A percentile compares a stretch with the other conserved stretches of the same genome.
These are phyloP conservation scores for Alternaria gansuensis DNA, from an alignment of 2,329 filamentous ascomycete genomes.

Conservation along the genomic window DNA sequence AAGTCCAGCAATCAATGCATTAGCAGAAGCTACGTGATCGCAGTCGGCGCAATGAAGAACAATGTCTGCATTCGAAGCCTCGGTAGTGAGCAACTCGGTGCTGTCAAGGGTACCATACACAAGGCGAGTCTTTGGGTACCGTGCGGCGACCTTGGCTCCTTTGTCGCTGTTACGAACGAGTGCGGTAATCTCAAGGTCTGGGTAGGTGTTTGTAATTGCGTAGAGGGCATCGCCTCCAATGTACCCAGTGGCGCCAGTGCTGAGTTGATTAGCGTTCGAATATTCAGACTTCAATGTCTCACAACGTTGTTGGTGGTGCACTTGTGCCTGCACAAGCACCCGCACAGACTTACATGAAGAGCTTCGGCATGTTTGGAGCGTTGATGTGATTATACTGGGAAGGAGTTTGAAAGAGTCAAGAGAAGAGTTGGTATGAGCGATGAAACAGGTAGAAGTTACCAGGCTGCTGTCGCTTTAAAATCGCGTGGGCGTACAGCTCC, in stretches of 20 bases:
- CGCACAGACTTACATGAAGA: conserved; percentile 36
- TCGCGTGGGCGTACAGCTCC: conserved; percentile 1
- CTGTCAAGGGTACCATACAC: conserved; percentile 59
- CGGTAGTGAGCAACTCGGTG: conserved; percentile 38
- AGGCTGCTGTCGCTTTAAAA: conserved; percentile 2
- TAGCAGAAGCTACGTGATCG: conserved; percentile 39
- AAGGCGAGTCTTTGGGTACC: conserved; percentile 60
- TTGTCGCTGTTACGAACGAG: conserved; percentile 61
- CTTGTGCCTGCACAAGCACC: background rate
- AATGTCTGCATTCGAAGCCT: conserved; percentile 43
- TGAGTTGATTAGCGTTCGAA: conserved; percentile 13
- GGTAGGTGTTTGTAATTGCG: conserved; percentile 55
- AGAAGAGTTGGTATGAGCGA: background rate
- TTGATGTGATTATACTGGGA: background rate
- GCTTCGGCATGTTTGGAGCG: conserved; percentile 34
- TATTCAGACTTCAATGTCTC: background rate
- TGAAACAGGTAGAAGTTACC: background rate
- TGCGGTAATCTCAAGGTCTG: conserved; percentile 60
- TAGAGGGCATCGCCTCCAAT: conserved; percentile 46
- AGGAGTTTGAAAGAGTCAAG: too few relatives aligned
- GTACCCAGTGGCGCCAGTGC: conserved; percentile 48
- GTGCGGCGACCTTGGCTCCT: conserved; percentile 56
- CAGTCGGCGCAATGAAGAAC: conserved; percentile 50
- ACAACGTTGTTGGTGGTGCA: background rate
- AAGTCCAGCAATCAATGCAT: conserved; percentile 41